These are phyloP conservation scores for Funneliformis mosseae DNA, from an alignment of 192 early-diverging fungal genomes.

Conservation along the genomic window DNA sequence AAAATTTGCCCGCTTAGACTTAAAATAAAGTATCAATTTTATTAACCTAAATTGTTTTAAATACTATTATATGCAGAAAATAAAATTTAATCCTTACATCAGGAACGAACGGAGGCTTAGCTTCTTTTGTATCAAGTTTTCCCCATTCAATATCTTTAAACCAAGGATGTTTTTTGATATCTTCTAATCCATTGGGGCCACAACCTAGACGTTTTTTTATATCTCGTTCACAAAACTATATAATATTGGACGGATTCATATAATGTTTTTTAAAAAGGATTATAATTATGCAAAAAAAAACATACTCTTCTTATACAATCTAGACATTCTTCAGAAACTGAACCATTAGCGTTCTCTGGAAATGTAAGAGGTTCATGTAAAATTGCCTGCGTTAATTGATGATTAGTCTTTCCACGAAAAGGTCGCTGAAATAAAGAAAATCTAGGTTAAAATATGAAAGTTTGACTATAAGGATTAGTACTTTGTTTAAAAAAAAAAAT, in stretches of 20 bases:
- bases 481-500: not conserved
- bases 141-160: conserved; percentile 80
- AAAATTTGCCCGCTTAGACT: conserved; percentile 90
- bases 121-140: conserved; percentile 68
- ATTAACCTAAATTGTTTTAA: not conserved
- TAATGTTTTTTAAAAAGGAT: conserved; percentile 3
- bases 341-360: conserved; percentile 56
- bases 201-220: conserved; percentile 76
- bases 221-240: conserved; percentile 75
- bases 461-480: not conserved
- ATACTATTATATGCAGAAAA: not conserved
- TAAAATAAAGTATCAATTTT: not conserved
- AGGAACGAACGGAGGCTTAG: conserved; percentile 81
- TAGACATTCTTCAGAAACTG: conserved; percentile 53
- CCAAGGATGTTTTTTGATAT: conserved; percentile 77
- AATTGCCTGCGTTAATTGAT: conserved; percentile 70
- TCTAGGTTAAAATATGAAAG: not conserved
- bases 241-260: not conserved
- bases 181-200: conserved; percentile 69
- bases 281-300: conserved; percentile 14
- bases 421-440: conserved; percentile 61
- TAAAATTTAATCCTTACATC: conserved; percentile 58
- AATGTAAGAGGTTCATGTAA: conserved; percentile 67
- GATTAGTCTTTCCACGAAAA: conserved; percentile 77
- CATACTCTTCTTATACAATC: conserved; percentile 55